Evolutionary conservation across 345 rosid species (phyloP).

Genomic region (Mangifera indica): DNA sequence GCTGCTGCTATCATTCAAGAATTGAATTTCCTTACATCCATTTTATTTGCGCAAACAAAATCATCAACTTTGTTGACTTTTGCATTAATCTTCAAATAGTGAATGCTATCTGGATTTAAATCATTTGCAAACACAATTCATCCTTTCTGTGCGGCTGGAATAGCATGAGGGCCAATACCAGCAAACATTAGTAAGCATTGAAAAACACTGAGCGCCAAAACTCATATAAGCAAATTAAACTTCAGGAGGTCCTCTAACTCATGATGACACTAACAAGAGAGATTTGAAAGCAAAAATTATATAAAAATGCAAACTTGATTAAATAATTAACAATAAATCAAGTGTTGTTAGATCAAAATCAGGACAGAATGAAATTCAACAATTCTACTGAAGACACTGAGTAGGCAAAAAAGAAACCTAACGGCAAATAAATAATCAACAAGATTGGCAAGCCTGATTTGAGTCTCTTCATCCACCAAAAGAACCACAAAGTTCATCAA

Average conservation of each 20-base stretch:
- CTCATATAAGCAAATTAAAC: background rate
- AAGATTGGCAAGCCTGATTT: background rate
- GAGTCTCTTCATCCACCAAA: too few species aligned
- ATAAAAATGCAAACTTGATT: constrained; percentile 9
- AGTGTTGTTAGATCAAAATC: background rate
- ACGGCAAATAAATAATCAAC: background rate
- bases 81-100: constrained; percentile 80
- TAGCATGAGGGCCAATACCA: constrained; percentile 94
- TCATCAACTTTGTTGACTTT: constrained; percentile 78
- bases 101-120: constrained; percentile 76
- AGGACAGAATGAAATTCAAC: background rate
- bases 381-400: background rate
- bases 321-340: constrained; percentile 2
- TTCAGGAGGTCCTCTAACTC: background rate
- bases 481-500: too few species aligned
- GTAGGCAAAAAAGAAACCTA: background rate
- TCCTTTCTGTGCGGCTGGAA: constrained; percentile 92
- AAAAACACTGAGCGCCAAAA: background rate
- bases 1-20: constrained; percentile 59
- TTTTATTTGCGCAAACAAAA: constrained; percentile 52
- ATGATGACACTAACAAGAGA: background rate
- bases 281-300: background rate
- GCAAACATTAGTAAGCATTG: constrained; percentile 51
- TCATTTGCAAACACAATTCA: constrained; percentile 91
- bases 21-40: constrained; percentile 87